These are phyloP conservation scores for Peronospora destructor DNA, from an alignment of 352 stramenopile genomes.

Conservation along the genomic window DNA sequence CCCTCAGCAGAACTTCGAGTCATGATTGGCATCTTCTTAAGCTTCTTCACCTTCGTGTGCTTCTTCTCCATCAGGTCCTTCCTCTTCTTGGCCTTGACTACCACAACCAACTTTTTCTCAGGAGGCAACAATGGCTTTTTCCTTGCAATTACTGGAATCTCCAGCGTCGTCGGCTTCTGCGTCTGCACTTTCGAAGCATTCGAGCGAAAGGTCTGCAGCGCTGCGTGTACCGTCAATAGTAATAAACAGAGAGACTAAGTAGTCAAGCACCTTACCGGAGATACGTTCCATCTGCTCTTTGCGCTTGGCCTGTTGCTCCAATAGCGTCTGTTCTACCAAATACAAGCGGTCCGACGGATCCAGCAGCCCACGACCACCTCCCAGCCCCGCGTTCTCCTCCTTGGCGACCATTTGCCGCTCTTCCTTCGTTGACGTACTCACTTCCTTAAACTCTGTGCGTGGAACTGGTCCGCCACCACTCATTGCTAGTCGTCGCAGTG, in stretches of 20 bases:
- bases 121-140: slow-evolving; percentile 6
- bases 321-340: slow-evolving; percentile 53
- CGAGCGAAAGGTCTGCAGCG: slow-evolving; percentile 55
- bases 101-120: slow-evolving; percentile 24
- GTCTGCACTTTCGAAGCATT: slow-evolving; percentile 51
- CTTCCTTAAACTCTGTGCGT: slow-evolving; percentile 64
- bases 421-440: slow-evolving; percentile 66
- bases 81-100: slow-evolving; percentile 59
- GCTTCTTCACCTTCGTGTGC: slow-evolving; percentile 22
- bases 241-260: no score
- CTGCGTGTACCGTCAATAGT: slow-evolving; percentile 21
- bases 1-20: background rate
- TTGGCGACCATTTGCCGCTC: slow-evolving; percentile 53
- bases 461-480: slow-evolving; percentile 15
- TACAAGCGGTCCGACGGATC: slow-evolving; percentile 73
- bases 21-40: slow-evolving; percentile 6
- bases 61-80: slow-evolving; percentile 2
- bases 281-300: slow-evolving; percentile 31
- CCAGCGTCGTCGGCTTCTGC: slow-evolving; percentile 29
- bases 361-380: slow-evolving; percentile 50
- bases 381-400: slow-evolving; percentile 27
- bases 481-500: slow-evolving; percentile 25
- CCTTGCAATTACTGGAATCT: slow-evolving; percentile 8
- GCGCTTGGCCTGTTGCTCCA: slow-evolving; percentile 34
- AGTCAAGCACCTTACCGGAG: slow-evolving; percentile 20